These are phyloP conservation scores for Teratosphaeria destructans DNA, from an alignment of 2,329 filamentous ascomycete species.

Conservation along the genomic window DNA sequence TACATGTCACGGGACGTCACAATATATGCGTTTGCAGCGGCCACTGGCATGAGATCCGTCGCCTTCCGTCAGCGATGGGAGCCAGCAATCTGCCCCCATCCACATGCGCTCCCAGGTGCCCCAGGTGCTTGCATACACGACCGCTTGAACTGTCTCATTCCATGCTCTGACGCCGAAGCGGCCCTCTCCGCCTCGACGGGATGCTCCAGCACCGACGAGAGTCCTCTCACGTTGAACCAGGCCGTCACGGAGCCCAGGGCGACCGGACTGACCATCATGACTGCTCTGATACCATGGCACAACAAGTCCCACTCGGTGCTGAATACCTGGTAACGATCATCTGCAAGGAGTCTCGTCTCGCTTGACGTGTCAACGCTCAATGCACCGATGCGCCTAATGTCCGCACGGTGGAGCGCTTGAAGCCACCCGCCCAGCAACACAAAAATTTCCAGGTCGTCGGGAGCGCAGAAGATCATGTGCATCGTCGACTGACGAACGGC, in stretches of 20 bases:
- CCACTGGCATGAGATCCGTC: background rate
- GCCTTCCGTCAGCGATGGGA: background rate
- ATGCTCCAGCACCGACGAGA: background rate
- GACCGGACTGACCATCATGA: background rate
- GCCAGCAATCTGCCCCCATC: background rate
- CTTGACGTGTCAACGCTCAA: background rate
- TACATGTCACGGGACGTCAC: background rate
- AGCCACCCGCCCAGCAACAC: background rate
- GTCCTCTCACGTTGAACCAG: background rate
- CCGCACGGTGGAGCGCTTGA: background rate
- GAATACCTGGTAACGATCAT: background rate
- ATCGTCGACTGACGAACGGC: background rate
- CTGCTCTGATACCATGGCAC: background rate
- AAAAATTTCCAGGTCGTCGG: background rate
- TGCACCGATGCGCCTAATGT: background rate
- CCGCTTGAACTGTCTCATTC: background rate
- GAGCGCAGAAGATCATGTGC: background rate
- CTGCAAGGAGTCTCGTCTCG: background rate
- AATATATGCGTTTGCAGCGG: background rate
- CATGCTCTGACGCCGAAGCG: background rate
- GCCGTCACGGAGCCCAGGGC: background rate
- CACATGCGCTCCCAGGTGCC: background rate
- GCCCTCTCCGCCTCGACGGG: too few species aligned
- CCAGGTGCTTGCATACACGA: background rate
- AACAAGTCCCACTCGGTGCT: background rate